Evolutionary conservation across 495 filamentous ascomycete genomes (phyloP).

Genomic region (Lasiosphaeriaceae sp.): DNA sequence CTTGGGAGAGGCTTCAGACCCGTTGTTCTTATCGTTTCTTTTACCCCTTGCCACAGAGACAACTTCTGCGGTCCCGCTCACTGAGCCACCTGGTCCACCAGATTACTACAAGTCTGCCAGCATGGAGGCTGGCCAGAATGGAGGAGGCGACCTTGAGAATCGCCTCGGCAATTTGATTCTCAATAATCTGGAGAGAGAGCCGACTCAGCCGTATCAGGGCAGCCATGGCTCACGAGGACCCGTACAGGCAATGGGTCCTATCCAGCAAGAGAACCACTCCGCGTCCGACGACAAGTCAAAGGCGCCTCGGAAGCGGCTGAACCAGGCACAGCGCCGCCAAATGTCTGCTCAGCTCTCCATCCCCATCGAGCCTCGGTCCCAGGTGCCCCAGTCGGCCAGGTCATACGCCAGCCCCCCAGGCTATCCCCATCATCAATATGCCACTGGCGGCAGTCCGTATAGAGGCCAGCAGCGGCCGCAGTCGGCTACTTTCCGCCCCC

Average conservation of each 20-base stretch:
- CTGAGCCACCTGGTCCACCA: too few relatives aligned
- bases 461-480: slow-evolving; percentile 17
- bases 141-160: slow-evolving; percentile 32
- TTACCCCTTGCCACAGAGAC: too few relatives aligned
- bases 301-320: slow-evolving; percentile 43
- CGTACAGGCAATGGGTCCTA: background rate
- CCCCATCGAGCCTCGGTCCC: slow-evolving; percentile 41
- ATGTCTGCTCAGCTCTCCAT: slow-evolving; percentile 51
- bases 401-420: slow-evolving; percentile 17
- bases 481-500: slow-evolving; percentile 22
- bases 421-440: slow-evolving; percentile 18
- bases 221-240: background rate
- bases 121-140: slow-evolving; percentile 23
- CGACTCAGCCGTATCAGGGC: background rate
- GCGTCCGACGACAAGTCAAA: slow-evolving; percentile 1
- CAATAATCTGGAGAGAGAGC: slow-evolving; percentile 19
- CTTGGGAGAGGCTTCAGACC: too few relatives aligned
- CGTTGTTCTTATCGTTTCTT: too few relatives aligned
- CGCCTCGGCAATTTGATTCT: slow-evolving; percentile 42
- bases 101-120: background rate
- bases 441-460: slow-evolving; percentile 16
- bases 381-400: slow-evolving; percentile 14
- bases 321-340: slow-evolving; percentile 53
- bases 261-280: background rate
- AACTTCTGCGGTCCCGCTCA: too few relatives aligned